Conservation (phyloP, 1,139 yeast genomes). For the Zygosaccharomyces sapae region DNA sequence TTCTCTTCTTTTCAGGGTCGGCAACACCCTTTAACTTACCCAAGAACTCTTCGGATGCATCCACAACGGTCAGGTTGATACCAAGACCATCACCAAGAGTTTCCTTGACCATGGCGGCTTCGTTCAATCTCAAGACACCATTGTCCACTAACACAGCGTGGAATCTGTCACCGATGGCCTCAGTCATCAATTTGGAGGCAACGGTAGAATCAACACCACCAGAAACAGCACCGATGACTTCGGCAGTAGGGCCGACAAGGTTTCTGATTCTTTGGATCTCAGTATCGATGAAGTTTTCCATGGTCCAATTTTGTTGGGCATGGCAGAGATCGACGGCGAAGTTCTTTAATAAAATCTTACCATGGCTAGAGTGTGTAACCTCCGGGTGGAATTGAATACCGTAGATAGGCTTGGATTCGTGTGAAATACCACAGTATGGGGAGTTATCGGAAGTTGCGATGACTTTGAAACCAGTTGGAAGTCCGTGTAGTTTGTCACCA, state of each 20-base stretch:
- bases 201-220: constrained; percentile 99
- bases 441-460: constrained; percentile 93
- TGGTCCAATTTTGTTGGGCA: constrained; percentile 89
- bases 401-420: constrained; percentile 66
- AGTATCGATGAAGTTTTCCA: constrained; percentile 95
- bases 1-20: constrained; percentile 98
- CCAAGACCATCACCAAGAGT: constrained; percentile 91
- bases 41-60: constrained; percentile 88
- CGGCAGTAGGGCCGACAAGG: constrained; percentile 95
- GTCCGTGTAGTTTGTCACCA: constrained; percentile 88
- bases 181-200: constrained; percentile 96
- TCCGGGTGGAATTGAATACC: constrained; percentile 99
- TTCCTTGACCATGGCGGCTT: constrained; percentile 81
- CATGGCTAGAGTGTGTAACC: constrained; percentile 93
- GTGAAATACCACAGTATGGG: constrained; percentile 90
- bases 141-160: constrained; percentile 97
- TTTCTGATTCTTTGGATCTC: constrained; percentile 89
- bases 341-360: constrained; percentile 80
- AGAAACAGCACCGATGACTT: constrained; percentile 98
- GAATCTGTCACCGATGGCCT: constrained; percentile 97
- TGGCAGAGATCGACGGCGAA: constrained; percentile 89
- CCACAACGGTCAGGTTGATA: constrained; percentile 89
- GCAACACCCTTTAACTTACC: constrained; percentile 85
- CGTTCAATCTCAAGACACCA: constrained; percentile 95
- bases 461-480: constrained; percentile 84